Base-by-base conservation (phyloP, 2,329 filamentous ascomycete species). In the Thermothelomyces thermophilus region DNA sequence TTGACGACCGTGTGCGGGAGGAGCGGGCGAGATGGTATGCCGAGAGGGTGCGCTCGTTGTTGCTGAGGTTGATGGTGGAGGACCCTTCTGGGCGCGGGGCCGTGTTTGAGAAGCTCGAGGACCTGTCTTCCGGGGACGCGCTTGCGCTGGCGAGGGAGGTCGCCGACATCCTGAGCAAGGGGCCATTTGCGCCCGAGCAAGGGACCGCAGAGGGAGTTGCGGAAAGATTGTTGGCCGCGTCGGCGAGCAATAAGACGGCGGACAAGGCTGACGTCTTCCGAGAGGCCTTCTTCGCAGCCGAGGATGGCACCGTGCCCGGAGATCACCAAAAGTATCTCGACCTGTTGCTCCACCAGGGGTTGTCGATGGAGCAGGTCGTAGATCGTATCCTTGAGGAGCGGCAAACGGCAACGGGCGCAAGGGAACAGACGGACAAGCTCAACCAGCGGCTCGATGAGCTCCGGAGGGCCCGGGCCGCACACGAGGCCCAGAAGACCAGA, bases 21-120 rank as follows among this genome's bases (percentile, higher is more conserved):
- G 76, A 79, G 60, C 77, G 76, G 58, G 69, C 70, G 52, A 69
- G 70, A 10, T 80, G 77, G 76, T 76, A 78, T 50, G 70, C 73
- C n/a, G 59, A 63, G 51, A 58, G 47, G 24, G 53, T 55, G 45
- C 57, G 48, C 14, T 16, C 31, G 14, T 54, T 55, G 40, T 42
- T 66, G 41, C 46, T 56, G 31, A 43, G 52, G 46, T 13, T 61
- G 53, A 28, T 62, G 19, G 57, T 57, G 13, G 56, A 59, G 28
- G 56, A 60, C 13, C 46, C 42, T 3, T 40, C 41, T n/a, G 34
- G 34, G 4, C 48, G 50, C 13, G 55, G 47, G 9, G 45, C 44
- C 11, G 54, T 56, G 34, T 45, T 55, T 28, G 56, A 58, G 40
- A 58, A 53, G 51, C 41, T 60, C 14, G 51, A 60, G 46, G 58